Evolutionary conservation across 192 early-diverging fungal species (phyloP), one percentile per base, ranked within the genome.

Genomic region (Spizellomyces sp.): DNA sequence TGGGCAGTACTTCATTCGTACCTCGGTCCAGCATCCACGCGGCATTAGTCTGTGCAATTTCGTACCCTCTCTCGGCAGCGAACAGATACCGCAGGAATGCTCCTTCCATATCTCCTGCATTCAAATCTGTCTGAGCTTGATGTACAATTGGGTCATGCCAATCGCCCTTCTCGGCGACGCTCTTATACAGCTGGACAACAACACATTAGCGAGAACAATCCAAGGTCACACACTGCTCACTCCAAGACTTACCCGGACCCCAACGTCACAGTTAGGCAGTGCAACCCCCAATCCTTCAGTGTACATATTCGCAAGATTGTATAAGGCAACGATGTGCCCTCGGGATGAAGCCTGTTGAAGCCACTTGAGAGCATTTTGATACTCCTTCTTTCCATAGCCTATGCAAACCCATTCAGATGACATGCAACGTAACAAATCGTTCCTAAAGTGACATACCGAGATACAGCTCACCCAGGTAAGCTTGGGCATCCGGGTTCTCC

Each of bases 21-120:
- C 84, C 84, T 67, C 57, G 41, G 75, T 99, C 97, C 45, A 99
- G 75, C 48, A 99, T 74, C 82, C 90, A 92, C 5, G 97, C 97
- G 44, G 92, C 90, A 78, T 97, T 98, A 12, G 89, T 81, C 78
- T 98, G 96, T 3, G 90, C 93, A 5, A 91, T 80, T 70, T 94
- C 92, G 76, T 88, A 88, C 8, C 97, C 97, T 69, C 90, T 86
- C 77, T 99, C 96, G 0, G 96, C 95, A 1, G 93, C 94, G 47
- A 91, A 79, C 63, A 92, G 80, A 80, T 94, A 96, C 17, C 83
- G 70, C 6, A 95, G 46, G 5, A 92, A 73, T 1, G 94, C 93
- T 15, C 79, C 81, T 17, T 92, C 89, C 45, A 85, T 70, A 75
- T 93, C 90, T 42, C 88, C 90, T 7, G 77, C 76, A 21, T 64